Evolutionary conservation across 495 filamentous ascomycete species (phyloP).

Genomic region (Aspergillus avenaceus): DNA sequence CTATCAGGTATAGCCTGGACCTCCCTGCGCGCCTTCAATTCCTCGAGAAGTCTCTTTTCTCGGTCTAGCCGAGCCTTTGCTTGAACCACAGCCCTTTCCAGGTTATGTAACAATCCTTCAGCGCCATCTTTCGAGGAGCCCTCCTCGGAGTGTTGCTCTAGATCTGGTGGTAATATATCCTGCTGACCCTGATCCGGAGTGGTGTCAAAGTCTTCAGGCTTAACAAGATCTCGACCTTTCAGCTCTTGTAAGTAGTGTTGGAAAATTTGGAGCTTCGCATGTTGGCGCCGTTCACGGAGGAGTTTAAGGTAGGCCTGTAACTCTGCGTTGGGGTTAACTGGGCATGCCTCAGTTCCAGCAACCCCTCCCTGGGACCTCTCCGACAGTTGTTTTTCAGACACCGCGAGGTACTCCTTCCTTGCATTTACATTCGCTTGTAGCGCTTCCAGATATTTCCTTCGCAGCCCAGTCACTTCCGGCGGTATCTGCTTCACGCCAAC

Average conservation of each 20-base stretch:
- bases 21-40: constrained; percentile 41
- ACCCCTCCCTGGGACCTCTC: not conserved
- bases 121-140: constrained; percentile 26
- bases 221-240: constrained; percentile 35
- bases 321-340: constrained; percentile 27
- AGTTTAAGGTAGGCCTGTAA: constrained; percentile 50
- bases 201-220: constrained; percentile 42
- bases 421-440: constrained; percentile 55
- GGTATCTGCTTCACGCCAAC: constrained; percentile 36
- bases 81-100: constrained; percentile 62
- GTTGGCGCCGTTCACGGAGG: constrained; percentile 49
- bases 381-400: constrained; percentile 24
- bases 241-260: constrained; percentile 42
- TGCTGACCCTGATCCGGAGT: constrained; percentile 39
- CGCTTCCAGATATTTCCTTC: constrained; percentile 54
- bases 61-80: constrained; percentile 57
- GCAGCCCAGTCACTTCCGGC: constrained; percentile 32
- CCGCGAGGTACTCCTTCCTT: constrained; percentile 39
- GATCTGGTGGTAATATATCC: constrained; percentile 37
- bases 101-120: constrained; percentile 51
- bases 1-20: constrained; percentile 13
- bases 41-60: constrained; percentile 59
- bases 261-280: constrained; percentile 53
- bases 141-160: constrained; percentile 7
- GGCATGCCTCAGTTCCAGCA: not conserved